Percentiles rank a stretch among this genome's conserved stretches.
These are phyloP conservation scores for Diversispora epigaea DNA, from an alignment of 192 early-diverging fungal genomes.

Conservation along the genomic window DNA sequence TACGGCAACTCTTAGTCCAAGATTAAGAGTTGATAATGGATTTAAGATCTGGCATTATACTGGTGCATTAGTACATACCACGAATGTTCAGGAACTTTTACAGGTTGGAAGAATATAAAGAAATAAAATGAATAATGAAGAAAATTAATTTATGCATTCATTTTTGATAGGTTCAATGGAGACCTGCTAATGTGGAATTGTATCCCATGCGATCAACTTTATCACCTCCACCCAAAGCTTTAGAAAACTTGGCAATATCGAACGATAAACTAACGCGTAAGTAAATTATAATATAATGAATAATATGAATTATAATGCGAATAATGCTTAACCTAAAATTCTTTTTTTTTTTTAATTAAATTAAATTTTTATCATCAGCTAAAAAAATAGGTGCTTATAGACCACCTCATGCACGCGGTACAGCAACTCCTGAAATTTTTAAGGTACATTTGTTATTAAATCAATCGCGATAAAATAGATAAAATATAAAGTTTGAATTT, in stretches of 20 bases:
- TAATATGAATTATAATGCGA: no score
- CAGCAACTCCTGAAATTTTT: conserved; percentile 44
- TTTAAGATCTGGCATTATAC: conserved; percentile 96
- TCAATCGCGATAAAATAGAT: not conserved
- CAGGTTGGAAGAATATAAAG: conserved; percentile 48
- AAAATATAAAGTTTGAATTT: not conserved
- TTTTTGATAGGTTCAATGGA: conserved; percentile 53
- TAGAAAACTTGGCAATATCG: conserved; percentile 49
- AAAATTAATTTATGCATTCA: no score
- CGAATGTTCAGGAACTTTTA: conserved; percentile 84
- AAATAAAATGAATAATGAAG: no score
- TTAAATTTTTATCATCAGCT: conserved; percentile 22
- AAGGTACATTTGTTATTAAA: conserved; percentile 31
- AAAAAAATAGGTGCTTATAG: conserved; percentile 63
- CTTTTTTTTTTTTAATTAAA: conserved; percentile 22
- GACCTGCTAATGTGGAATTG: conserved; percentile 57
- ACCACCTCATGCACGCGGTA: conserved; percentile 67
- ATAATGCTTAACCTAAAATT: not conserved
- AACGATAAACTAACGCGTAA: conserved; percentile 48
- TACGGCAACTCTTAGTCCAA: conserved; percentile 88
- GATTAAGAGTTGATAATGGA: conserved; percentile 97
- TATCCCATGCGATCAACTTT: conserved; percentile 79
- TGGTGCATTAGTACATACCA: conserved; percentile 75
- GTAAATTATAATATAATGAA: not conserved
- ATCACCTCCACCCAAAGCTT: conserved; percentile 67